Evolutionary conservation across 2,329 filamentous ascomycete species (phyloP), one percentile per base, ranked within the genome.

Genomic region (Ophiosphaerella herpotricha): DNA sequence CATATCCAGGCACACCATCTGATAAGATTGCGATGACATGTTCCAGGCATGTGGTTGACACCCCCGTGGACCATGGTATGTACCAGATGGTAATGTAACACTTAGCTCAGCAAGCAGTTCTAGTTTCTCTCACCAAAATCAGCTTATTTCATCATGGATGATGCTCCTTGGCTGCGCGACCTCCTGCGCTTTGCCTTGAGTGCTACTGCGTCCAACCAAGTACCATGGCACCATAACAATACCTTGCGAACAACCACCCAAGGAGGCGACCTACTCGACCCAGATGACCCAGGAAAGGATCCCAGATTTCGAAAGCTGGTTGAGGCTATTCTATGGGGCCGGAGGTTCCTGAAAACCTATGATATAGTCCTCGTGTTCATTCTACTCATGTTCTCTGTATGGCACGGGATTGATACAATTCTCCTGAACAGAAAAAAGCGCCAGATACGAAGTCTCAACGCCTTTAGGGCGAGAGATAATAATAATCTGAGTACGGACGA

Each of bases 341-440:
- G 74, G 46, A 60, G 60, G 35, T 69, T 78, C 16, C 48, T 77
- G 13, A 43, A 66, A 8, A 73, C 67, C 0, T 79, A 78, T 43
- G 77, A 78, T 45, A 34, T 68, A 2, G 72, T 73, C 2, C 50
- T 77, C 18, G 23, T 76, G 2, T 68, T 52, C 2, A 54, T 77
- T 8, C 52, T 79, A 33, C 21, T 73, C 1, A 32, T 71, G 2
- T 73, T 76, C 46, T 67, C 75, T 0, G 50, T 57, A 12, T 71
- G 68, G 67, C 68, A 77, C 43, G 74, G 74, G 69, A 55, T 54
- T 13, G 65, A 65, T 40, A 71, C 65, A 46, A 41, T 63, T 1
- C 46, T 58, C 18, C 46, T 67, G 36, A 50, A 50, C 31, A 53
- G 55, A 38, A 58, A 50, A 32, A 62, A 36, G 44, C 55, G 23